phyloP scores from a whole-genome alignment of 2,329 filamentous ascomycete genomes.

The Microascus cirrosus region DNA sequence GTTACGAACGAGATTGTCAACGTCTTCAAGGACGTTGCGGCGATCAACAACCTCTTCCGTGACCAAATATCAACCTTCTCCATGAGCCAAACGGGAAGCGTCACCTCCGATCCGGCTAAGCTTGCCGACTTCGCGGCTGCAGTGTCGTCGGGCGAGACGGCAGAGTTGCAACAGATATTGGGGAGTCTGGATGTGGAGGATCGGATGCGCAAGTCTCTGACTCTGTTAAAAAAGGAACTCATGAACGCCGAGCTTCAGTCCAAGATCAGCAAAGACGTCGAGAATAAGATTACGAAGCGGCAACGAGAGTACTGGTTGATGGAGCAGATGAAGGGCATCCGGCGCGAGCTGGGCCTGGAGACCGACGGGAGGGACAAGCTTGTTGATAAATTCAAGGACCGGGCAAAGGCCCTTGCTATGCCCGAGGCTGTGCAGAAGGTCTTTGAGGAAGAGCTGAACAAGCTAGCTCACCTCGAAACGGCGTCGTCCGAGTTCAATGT shows the following conservation, averaged over 20 bases:
- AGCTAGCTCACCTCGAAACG: conserved; percentile 87
- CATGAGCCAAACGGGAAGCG: conserved; percentile 89
- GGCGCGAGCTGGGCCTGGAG: conserved; percentile 88
- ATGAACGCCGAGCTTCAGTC: conserved; percentile 97
- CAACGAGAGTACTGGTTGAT: conserved; percentile 97
- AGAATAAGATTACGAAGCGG: conserved; percentile 92
- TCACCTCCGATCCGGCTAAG: conserved; percentile 89
- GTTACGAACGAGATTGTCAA: conserved; percentile 97
- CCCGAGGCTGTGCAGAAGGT: conserved; percentile 93
- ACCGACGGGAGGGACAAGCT: conserved; percentile 97
- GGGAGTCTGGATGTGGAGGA: conserved; percentile 85
- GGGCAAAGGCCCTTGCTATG: conserved; percentile 89
- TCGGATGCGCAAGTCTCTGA: conserved; percentile 79
- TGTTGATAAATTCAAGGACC: conserved; percentile 94
- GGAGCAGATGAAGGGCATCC: conserved; percentile 99
- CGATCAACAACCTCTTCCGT: conserved; percentile 86
- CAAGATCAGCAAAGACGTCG: conserved; percentile 96
- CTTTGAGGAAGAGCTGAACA: conserved; percentile 96
- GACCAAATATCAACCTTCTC: conserved; percentile 97
- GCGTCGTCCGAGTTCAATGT: conserved; percentile 98
- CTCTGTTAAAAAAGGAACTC: conserved; percentile 92
- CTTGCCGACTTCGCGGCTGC: conserved; percentile 95
- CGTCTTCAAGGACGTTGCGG: conserved; percentile 94
- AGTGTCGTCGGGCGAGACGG: conserved; percentile 85
- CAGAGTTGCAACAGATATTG: conserved; percentile 85